Evolutionary conservation across 2,329 filamentous ascomycete genomes (phyloP), one percentile per base, ranked within the genome.

Genomic region (Amauroascus verrucosus): DNA sequence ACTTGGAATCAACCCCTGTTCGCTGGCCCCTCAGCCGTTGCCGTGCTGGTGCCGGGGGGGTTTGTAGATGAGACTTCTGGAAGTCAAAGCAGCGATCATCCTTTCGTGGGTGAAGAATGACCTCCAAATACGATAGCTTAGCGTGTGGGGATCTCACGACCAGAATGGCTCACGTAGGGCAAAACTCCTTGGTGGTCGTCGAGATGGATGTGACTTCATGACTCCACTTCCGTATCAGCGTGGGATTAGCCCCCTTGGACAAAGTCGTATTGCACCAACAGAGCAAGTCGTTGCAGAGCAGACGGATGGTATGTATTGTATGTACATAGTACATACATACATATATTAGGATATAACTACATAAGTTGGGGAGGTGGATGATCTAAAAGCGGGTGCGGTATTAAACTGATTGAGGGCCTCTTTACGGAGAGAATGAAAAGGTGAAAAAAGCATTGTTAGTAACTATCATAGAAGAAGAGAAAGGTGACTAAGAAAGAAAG

Each of bases 141-240:
- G 26, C 4, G 22, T 18, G 33, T 49, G 37, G 26, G 7, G 32
- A 37, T 35, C 46, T 14, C 33, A 35, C n/a, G 33, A 20, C n/a
- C 16, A 6, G n/a, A 6, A 40, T 40, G 6, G 11, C 37, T 2
- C 7, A 20, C 40, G 24, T 45, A 45, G 41, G 41, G 41, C 41
- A 14, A 30, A 45, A 20, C 22, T 28, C 3, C 18, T n/a, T 13
- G 37, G 4, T n/a, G 22, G 9, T 14, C 6, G 40, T 26, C n/a
- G n/a, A 16, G 14, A 4, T 43, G 41, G 41, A 45, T 45, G 41
- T 45, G 41, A 45, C 41, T 45, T 45, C 41, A 45, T 45, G 41
- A 45, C 41, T 45, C 41, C 41, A 45, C 41, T 45, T 45, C 3
- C 9, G 41, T 28, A 45, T 45, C 41, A 45, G 41, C 41, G 24